phyloP scores from a whole-genome alignment of 768 basidiomycete genomes.

The Calocybe gangraenosa region DNA sequence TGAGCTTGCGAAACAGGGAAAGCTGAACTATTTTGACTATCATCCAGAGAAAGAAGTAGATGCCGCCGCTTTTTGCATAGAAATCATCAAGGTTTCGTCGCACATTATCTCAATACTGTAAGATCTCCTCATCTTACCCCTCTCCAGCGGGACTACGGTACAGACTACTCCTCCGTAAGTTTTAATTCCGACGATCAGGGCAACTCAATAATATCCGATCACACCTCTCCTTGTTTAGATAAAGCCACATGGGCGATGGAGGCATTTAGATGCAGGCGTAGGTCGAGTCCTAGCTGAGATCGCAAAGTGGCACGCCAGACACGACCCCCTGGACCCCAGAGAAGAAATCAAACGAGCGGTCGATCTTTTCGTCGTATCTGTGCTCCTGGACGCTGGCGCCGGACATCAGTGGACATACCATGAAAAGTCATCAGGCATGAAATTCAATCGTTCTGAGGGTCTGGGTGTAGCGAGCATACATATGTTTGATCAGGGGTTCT shows the following conservation, averaged over 20 bases:
- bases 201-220: not conserved
- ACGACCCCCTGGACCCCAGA: slow-evolving; percentile 39
- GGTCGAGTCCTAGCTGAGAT: slow-evolving; percentile 63
- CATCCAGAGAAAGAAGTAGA: slow-evolving; percentile 68
- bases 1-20: slow-evolving; percentile 67
- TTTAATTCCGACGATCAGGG: not conserved
- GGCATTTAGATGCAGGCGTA: slow-evolving; percentile 73
- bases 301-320: slow-evolving; percentile 44
- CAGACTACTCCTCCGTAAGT: slow-evolving; percentile 59
- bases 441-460: slow-evolving; percentile 71
- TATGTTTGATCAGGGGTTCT: slow-evolving; percentile 85
- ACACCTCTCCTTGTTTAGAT: slow-evolving; percentile 47
- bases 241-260: slow-evolving; percentile 85
- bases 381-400: slow-evolving; percentile 92
- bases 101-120: not conserved
- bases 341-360: slow-evolving; percentile 73
- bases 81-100: slow-evolving; percentile 67
- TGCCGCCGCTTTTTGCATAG: slow-evolving; percentile 70
- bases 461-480: slow-evolving; percentile 86
- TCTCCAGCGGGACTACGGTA: slow-evolving; percentile 73
- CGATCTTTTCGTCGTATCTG: slow-evolving; percentile 88
- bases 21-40: slow-evolving; percentile 84
- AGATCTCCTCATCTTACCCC: slow-evolving; percentile 5
- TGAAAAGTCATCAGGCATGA: slow-evolving; percentile 50
- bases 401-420: slow-evolving; percentile 78